Percentiles rank a stretch among this genome's conserved stretches.
These are phyloP conservation scores for Diaporthe amygdali DNA, from an alignment of 2,329 filamentous ascomycete species.

Conservation along the genomic window DNA sequence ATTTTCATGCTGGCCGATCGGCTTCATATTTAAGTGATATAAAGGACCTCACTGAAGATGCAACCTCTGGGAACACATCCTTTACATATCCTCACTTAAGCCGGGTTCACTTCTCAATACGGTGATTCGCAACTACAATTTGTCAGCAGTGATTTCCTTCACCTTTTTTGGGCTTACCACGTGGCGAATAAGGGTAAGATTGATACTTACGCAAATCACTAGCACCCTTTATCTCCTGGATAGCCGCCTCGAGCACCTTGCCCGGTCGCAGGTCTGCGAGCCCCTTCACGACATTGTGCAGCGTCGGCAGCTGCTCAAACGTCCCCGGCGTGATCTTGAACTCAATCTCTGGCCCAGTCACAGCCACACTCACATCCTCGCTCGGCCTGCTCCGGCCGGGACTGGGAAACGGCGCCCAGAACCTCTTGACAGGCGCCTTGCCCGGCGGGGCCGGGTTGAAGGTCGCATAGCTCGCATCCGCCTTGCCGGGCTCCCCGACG, in stretches of 20 bases:
- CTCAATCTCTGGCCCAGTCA: background rate
- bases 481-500: constrained; percentile 50
- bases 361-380: background rate
- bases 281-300: background rate
- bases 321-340: background rate
- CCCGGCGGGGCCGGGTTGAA: background rate
- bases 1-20: background rate
- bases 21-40: too few species aligned
- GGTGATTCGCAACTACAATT: background rate
- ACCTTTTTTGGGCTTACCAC: background rate
- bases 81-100: background rate
- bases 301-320: constrained; percentile 4
- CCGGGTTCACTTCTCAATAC: background rate
- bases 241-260: background rate
- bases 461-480: background rate
- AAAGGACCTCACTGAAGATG: background rate
- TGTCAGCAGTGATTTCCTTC: background rate
- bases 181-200: too few species aligned
- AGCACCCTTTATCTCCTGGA: background rate
- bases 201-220: background rate
- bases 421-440: background rate
- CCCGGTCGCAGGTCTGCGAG: background rate
- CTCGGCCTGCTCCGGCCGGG: background rate
- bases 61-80: too few species aligned
- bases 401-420: background rate